Percentiles rank a stretch among this genome's conserved stretches.
These are phyloP conservation scores for Dioscorea dumetorum DNA, from an alignment of 106 monocot genomes.

Conservation along the genomic window DNA sequence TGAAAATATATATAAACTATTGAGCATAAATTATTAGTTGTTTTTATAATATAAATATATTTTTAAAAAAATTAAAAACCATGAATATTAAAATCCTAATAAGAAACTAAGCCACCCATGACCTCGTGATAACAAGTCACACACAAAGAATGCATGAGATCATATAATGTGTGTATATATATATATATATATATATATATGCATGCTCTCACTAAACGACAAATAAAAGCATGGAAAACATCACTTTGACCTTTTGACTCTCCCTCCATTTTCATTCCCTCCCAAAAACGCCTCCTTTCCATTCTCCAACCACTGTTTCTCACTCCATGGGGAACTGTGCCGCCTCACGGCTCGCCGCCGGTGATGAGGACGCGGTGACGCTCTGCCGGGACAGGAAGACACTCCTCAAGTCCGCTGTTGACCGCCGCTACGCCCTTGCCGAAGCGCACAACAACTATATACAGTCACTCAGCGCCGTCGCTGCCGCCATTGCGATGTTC, in stretches of 20 bases:
- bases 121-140: too few species aligned
- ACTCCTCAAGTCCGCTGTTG: constrained; percentile 75
- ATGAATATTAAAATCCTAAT: too few species aligned
- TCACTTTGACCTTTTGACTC: not conserved
- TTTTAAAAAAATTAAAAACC: too few species aligned
- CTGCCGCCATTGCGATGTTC: constrained; percentile 61
- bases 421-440: constrained; percentile 58
- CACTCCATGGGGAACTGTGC: constrained; percentile 81
- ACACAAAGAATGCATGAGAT: too few species aligned
- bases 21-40: too few species aligned
- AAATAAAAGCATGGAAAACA: too few species aligned
- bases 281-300: constrained; percentile 7
- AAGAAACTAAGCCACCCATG: too few species aligned
- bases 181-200: too few species aligned
- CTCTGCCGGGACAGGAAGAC: constrained; percentile 75
- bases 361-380: constrained; percentile 57
- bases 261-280: constrained; percentile 3
- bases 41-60: too few species aligned
- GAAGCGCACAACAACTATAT: constrained; percentile 54
- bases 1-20: too few species aligned
- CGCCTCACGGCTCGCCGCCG: constrained; percentile 50
- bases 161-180: too few species aligned
- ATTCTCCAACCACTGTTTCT: constrained; percentile 5
- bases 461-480: constrained; percentile 59
- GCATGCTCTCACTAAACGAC: too few species aligned